phyloP scores from a whole-genome alignment of 1,284 basidiomycete species.

The Ustilago cynodontis region DNA sequence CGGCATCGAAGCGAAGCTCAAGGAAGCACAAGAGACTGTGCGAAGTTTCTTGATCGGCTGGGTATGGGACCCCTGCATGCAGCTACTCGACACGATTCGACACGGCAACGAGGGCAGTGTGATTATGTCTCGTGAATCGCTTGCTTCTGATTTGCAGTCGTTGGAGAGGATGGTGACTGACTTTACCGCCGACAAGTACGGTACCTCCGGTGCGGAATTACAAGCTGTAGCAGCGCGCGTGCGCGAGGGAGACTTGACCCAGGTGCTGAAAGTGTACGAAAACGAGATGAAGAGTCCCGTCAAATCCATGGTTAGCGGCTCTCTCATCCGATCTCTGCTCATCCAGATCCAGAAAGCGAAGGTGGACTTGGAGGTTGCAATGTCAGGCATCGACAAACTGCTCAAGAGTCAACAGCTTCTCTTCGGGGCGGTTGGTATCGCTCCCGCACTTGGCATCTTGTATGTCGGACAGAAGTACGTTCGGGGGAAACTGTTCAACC shows the following conservation, averaged over 20 bases:
- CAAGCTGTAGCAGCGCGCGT: conserved; percentile 78
- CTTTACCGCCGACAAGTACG: conserved; percentile 83
- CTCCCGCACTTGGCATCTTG: conserved; percentile 85
- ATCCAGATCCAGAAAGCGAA: conserved; percentile 98
- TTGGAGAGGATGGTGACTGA: conserved; percentile 92
- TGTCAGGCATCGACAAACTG: conserved; percentile 88
- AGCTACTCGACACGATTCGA: conserved; percentile 84
- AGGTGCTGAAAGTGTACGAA: conserved; percentile 90
- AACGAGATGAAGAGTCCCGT: conserved; percentile 87
- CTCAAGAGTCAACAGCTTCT: conserved; percentile 95
- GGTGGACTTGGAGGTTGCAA: conserved; percentile 89
- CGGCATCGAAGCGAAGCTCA: conserved; percentile 71
- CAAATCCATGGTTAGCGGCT: conserved; percentile 83
- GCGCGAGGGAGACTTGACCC: conserved; percentile 84
- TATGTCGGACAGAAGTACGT: conserved; percentile 74
- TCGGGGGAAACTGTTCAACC: conserved; percentile 74
- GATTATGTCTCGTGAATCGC: conserved; percentile 78
- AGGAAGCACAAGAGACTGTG: conserved; percentile 79
- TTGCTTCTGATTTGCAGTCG: conserved; percentile 85
- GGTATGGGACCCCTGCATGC: conserved; percentile 87
- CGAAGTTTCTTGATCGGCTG: conserved; percentile 84
- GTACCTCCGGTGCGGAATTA: conserved; percentile 75
- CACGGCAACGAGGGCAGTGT: conserved; percentile 79
- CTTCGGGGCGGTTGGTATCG: conserved; percentile 96
- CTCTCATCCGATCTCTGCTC: conserved; percentile 85